phyloP scores from a whole-genome alignment of 2,329 filamentous ascomycete genomes.

The Talaromyces funiculosus region DNA sequence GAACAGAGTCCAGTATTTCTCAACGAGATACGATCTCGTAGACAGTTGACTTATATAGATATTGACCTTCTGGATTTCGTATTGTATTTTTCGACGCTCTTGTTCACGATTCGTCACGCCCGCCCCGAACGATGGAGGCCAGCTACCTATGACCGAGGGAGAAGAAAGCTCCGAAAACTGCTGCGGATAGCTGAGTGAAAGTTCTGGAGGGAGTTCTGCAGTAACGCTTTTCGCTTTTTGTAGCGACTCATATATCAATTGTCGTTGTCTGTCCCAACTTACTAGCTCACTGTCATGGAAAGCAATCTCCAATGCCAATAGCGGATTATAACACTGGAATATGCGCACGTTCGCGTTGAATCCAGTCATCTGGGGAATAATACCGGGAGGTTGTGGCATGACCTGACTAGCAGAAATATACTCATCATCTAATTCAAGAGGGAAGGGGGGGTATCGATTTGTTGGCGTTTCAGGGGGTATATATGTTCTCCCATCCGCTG shows the following conservation, averaged over 20 bases:
- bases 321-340: constrained; percentile 71
- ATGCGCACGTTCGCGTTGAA: constrained; percentile 76
- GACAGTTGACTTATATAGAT: constrained; percentile 76
- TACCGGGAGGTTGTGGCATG: constrained; percentile 61
- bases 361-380: constrained; percentile 66
- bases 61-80: constrained; percentile 88
- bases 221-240: constrained; percentile 64
- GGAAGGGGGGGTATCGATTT: constrained; percentile 72
- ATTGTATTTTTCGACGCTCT: constrained; percentile 52
- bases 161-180: constrained; percentile 34
- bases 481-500: constrained; percentile 63
- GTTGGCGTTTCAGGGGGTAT: constrained; percentile 71
- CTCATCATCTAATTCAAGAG: constrained; percentile 76
- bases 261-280: constrained; percentile 70
- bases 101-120: not conserved
- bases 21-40: constrained; percentile 77
- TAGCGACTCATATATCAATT: constrained; percentile 65
- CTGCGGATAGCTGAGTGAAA: constrained; percentile 48
- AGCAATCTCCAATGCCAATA: constrained; percentile 74
- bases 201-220: constrained; percentile 61
- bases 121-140: constrained; percentile 18
- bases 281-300: constrained; percentile 73
- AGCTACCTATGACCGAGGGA: constrained; percentile 23
- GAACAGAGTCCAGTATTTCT: constrained; percentile 74
- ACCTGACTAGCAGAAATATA: constrained; percentile 69